Percentiles rank a stretch among this genome's conserved stretches.
Conservation (phyloP, 1,139 yeast genomes). For the Scheffersomyces segobiensis region DNA sequence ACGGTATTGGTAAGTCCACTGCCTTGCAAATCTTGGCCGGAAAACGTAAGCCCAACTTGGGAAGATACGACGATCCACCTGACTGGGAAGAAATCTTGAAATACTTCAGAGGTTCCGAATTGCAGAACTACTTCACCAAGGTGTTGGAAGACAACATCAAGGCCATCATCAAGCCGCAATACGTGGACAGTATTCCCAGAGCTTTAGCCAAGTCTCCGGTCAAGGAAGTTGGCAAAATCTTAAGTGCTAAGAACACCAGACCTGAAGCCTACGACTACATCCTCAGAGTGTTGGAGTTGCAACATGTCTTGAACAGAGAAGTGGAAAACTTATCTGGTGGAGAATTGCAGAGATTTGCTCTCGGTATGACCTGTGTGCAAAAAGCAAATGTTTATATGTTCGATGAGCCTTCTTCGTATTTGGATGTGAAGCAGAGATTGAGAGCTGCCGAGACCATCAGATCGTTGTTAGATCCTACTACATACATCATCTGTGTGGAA, state of each 20-base stretch:
- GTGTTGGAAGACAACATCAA: slow-evolving; percentile 90
- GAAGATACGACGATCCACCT: slow-evolving; percentile 92
- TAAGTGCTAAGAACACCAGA: slow-evolving; percentile 74
- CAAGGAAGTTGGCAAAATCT: slow-evolving; percentile 81
- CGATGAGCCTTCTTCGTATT: slow-evolving; percentile 97
- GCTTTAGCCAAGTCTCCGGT: slow-evolving; percentile 87
- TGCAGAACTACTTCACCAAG: slow-evolving; percentile 93
- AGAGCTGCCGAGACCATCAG: slow-evolving; percentile 95
- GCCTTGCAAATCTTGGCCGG: slow-evolving; percentile 98
- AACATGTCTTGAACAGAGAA: slow-evolving; percentile 77
- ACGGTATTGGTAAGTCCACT: slow-evolving; percentile 99
- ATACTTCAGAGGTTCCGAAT: slow-evolving; percentile 93
- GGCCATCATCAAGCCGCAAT: slow-evolving; percentile 96
- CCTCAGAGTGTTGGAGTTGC: slow-evolving; percentile 69
- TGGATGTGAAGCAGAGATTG: slow-evolving; percentile 97
- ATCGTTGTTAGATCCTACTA: slow-evolving; percentile 70
- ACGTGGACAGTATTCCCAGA: slow-evolving; percentile 94
- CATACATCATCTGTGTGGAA: slow-evolving; percentile 93
- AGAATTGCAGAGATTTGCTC: slow-evolving; percentile 96
- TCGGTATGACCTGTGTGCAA: slow-evolving; percentile 96
- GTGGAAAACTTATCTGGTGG: slow-evolving; percentile 93
- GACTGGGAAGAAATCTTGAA: slow-evolving; percentile 93
- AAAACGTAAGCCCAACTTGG: slow-evolving; percentile 95
- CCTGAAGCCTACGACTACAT: slow-evolving; percentile 59
- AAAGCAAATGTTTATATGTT: slow-evolving; percentile 96